These are phyloP conservation scores for Uronychia binucleata DNA, from an alignment of 73 alveolate species.

Conservation along the genomic window DNA sequence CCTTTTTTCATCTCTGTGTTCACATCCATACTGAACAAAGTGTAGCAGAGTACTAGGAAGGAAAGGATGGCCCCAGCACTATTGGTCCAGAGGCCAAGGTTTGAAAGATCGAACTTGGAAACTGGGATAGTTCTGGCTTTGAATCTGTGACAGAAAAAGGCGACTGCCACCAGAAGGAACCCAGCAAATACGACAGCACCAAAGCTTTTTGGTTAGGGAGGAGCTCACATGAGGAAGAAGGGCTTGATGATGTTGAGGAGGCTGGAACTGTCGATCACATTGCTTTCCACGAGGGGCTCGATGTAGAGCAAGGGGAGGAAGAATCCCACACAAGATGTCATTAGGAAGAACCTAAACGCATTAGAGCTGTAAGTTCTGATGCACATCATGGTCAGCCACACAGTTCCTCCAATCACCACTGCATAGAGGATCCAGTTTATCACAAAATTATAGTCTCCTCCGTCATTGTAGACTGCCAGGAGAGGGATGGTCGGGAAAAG, in stretches of 20 bases:
- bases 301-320: background rate
- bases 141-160: background rate
- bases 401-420: background rate
- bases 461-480: background rate
- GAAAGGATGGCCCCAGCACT: background rate
- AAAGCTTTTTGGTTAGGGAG: background rate
- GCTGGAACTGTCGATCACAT: background rate
- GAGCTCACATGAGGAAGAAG: background rate
- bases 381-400: conserved; percentile 1
- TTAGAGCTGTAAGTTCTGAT: background rate
- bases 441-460: background rate
- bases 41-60: background rate
- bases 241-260: background rate
- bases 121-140: background rate
- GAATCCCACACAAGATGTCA: background rate
- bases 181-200: background rate
- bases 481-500: background rate
- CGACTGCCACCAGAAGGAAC: background rate
- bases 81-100: background rate
- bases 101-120: background rate
- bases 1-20: background rate
- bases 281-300: background rate
- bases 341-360: background rate
- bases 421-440: background rate
- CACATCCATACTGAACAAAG: background rate